A percentile compares a stretch with the other conserved stretches of the same genome.
Conservation (phyloP, 139 green algal species). For the Raphidocelis subcapitata region DNA sequence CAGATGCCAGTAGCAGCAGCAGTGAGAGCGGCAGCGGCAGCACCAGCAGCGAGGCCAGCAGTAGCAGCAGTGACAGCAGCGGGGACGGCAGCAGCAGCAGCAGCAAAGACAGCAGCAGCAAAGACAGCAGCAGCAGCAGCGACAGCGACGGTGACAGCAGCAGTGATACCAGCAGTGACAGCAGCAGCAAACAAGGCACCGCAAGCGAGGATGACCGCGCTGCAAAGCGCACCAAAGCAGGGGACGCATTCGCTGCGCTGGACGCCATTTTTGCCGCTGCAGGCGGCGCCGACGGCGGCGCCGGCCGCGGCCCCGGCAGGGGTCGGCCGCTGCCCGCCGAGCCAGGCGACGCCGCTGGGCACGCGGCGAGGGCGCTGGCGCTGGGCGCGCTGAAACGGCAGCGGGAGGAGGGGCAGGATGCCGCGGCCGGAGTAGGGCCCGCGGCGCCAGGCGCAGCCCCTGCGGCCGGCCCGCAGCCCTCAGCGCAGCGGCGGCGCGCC, state of each 20-base stretch:
- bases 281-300: not conserved
- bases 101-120: constrained; percentile 10
- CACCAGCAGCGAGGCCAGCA: constrained; percentile 5
- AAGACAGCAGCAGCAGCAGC: constrained; percentile 9
- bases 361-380: no score
- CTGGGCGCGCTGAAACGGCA: no score
- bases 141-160: not conserved
- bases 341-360: no score
- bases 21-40: constrained; percentile 6
- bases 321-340: no score
- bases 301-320: not conserved
- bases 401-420: no score
- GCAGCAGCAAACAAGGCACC: not conserved
- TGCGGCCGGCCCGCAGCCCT: no score
- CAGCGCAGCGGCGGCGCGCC: no score
- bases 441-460: no score
- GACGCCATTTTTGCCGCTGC: not conserved
- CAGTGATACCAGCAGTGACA: not conserved
- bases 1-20: not conserved
- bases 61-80: not conserved
- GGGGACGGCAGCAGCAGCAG: constrained; percentile 15
- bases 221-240: no score
- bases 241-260: no score
- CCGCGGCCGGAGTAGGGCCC: no score
- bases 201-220: no score